phyloP scores from a whole-genome alignment of 1,139 yeast species.

The Torulaspora pretoriensis region DNA sequence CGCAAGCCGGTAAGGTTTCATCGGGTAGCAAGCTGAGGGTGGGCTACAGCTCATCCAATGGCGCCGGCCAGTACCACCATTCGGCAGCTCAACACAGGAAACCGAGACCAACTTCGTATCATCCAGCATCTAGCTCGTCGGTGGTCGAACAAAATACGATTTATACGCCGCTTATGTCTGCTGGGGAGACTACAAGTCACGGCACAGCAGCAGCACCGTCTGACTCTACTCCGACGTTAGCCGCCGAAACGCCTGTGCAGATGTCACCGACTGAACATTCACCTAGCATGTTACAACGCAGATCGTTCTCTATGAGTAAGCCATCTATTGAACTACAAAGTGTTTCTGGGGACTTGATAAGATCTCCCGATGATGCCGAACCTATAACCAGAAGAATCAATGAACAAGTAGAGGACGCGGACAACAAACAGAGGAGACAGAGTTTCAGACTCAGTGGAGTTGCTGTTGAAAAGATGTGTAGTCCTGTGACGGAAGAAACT shows the following conservation, averaged over 20 bases:
- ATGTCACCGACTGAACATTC: slow-evolving; percentile 20
- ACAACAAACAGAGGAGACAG: slow-evolving; percentile 19
- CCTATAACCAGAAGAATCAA: slow-evolving; percentile 22
- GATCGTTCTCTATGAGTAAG: slow-evolving; percentile 30
- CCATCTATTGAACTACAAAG: slow-evolving; percentile 36
- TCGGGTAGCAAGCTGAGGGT: slow-evolving; percentile 1
- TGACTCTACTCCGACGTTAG: slow-evolving; percentile 19
- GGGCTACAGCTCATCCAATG: slow-evolving; percentile 1
- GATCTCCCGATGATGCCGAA: slow-evolving; percentile 25
- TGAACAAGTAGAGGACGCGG: slow-evolving; percentile 24
- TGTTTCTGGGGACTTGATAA: slow-evolving; percentile 38
- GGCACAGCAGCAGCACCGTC: slow-evolving; percentile 17
- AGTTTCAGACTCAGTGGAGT: slow-evolving; percentile 21
- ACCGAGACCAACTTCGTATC: slow-evolving; percentile 79
- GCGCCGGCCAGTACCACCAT: slow-evolving; percentile 10
- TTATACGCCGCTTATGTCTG: slow-evolving; percentile 43
- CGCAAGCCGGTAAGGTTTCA: slow-evolving; percentile 1
- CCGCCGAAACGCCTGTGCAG: slow-evolving; percentile 15
- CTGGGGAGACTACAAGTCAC: slow-evolving; percentile 7
- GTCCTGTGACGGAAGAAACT: slow-evolving; percentile 20
- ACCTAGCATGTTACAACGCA: slow-evolving; percentile 23
- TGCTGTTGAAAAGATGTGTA: slow-evolving; percentile 17
- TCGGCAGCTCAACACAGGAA: slow-evolving; percentile 42
- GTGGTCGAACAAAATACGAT: slow-evolving; percentile 79
- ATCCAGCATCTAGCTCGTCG: slow-evolving; percentile 48